Conservation (phyloP, 1,139 yeast species). For the Blastobotrys serpentis region DNA sequence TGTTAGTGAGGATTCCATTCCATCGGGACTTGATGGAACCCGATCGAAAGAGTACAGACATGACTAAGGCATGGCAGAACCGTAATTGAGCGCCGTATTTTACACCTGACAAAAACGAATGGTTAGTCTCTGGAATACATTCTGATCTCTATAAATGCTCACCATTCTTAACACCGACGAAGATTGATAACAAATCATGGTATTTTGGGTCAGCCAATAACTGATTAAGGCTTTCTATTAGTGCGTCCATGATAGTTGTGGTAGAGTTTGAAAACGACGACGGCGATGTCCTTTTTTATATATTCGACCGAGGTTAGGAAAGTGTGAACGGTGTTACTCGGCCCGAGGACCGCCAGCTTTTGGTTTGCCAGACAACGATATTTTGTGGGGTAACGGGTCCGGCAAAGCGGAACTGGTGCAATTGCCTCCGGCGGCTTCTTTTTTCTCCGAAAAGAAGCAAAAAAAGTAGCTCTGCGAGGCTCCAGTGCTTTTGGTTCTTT, state of each 20-base stretch:
- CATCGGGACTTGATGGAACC: conserved; percentile 48
- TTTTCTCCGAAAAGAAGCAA: not conserved
- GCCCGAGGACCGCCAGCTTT: not conserved
- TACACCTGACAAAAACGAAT: conserved; percentile 40
- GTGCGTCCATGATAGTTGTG: conserved; percentile 1
- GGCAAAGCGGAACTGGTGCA: not conserved
- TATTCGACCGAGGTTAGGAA: conserved; percentile 1
- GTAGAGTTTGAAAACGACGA: not conserved
- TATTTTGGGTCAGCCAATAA: conserved; percentile 35
- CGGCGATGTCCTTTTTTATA: not conserved
- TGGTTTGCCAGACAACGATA: not conserved
- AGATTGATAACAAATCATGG: conserved; percentile 38
- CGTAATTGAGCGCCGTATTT: conserved; percentile 75
- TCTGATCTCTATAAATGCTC: no score
- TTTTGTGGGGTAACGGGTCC: not conserved
- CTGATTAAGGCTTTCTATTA: conserved; percentile 20
- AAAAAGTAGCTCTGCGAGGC: no score
- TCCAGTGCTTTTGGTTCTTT: no score
- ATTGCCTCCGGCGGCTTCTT: not conserved
- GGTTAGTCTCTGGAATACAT: not conserved
- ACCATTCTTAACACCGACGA: conserved; percentile 43
- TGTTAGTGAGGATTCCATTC: conserved; percentile 52
- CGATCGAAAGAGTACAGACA: conserved; percentile 53
- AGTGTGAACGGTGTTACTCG: not conserved
- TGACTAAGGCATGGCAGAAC: conserved; percentile 71